phyloP scores from a whole-genome alignment of 768 basidiomycete genomes.

The Rhizopogon rudus region DNA sequence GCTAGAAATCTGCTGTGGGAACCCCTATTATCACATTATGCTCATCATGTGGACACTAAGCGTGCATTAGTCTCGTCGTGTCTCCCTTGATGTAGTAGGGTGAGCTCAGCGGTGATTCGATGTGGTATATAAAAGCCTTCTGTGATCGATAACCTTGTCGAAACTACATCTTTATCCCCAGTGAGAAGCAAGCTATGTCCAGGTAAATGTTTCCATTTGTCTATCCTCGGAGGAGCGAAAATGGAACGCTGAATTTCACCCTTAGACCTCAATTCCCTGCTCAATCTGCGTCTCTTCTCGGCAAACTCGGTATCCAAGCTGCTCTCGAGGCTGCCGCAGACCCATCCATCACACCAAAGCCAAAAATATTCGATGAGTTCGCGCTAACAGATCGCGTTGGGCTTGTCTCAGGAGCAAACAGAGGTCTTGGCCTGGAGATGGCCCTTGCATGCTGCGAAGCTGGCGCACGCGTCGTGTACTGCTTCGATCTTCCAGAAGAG shows the following conservation, averaged over 20 bases:
- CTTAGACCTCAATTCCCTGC: constrained; percentile 13
- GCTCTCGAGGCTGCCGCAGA: constrained; percentile 42
- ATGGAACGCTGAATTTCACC: background rate
- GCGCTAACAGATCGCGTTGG: too few relatives aligned
- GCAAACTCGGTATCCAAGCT: constrained; percentile 58
- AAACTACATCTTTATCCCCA: background rate
- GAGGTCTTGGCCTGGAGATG: too few relatives aligned
- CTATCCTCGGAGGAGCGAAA: background rate
- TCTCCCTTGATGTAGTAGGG: background rate
- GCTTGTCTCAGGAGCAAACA: too few relatives aligned
- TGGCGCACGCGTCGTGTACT: too few relatives aligned
- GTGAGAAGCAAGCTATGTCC: background rate
- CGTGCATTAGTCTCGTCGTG: background rate
- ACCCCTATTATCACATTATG: too few relatives aligned
- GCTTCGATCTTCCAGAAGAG: too few relatives aligned
- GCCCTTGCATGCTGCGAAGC: too few relatives aligned
- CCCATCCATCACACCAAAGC: constrained; percentile 26
- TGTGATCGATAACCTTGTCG: background rate
- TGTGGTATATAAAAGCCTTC: background rate
- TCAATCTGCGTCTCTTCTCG: constrained; percentile 49
- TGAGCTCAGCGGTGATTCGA: background rate
- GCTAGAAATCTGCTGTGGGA: too few relatives aligned
- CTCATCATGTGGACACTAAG: background rate
- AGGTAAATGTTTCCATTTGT: background rate
- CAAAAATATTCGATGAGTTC: constrained; percentile 61